Percentiles rank a stretch among this genome's conserved stretches.
These are phyloP conservation scores for Dentipellis fragilis DNA, from an alignment of 768 basidiomycete genomes.

Conservation along the genomic window DNA sequence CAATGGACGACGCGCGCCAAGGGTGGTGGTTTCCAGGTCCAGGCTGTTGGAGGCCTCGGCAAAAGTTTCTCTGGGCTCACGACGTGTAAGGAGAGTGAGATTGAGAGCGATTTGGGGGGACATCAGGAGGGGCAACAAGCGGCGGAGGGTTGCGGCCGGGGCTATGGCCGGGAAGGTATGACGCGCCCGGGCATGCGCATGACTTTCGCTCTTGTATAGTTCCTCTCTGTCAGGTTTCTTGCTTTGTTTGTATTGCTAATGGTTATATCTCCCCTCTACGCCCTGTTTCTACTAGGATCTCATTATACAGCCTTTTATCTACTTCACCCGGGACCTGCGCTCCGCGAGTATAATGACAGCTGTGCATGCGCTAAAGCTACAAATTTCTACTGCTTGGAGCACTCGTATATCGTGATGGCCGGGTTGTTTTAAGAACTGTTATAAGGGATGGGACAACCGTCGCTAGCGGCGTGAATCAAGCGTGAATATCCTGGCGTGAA, in stretches of 20 bases:
- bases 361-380: no score
- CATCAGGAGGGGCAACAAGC: constrained; percentile 68
- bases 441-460: no score
- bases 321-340: background rate
- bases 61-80: constrained; percentile 57
- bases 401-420: no score
- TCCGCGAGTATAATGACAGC: no score
- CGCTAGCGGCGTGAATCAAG: no score
- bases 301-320: background rate
- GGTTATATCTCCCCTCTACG: background rate
- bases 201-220: background rate
- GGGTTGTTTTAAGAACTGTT: no score
- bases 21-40: constrained; percentile 37
- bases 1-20: constrained; percentile 27
- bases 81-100: constrained; percentile 53
- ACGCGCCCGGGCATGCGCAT: background rate
- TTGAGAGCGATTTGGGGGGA: constrained; percentile 71
- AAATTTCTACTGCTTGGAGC: no score
- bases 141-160: constrained; percentile 31
- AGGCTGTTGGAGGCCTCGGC: constrained; percentile 59
- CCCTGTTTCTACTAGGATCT: background rate
- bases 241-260: background rate
- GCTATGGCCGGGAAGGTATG: constrained; percentile 15
- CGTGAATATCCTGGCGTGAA: no score
- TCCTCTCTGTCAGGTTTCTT: background rate